These are phyloP conservation scores for Oidiodendron maius DNA, from an alignment of 495 filamentous ascomycete species.

Conservation along the genomic window DNA sequence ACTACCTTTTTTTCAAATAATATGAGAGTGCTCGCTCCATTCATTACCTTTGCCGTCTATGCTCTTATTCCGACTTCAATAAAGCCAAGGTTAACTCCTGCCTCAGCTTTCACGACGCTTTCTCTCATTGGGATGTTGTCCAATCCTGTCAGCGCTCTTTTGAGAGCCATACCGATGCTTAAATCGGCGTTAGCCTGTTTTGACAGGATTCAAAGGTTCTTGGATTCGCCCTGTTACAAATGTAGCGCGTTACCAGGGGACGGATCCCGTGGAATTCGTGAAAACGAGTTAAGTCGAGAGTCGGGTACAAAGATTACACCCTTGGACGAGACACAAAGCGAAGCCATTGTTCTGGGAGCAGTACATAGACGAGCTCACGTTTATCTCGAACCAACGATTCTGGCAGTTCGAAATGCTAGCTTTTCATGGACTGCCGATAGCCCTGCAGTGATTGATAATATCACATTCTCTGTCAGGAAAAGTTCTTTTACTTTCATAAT, in stretches of 20 bases:
- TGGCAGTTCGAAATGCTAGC: not conserved
- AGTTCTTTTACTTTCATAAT: constrained; percentile 40
- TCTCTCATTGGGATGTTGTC: constrained; percentile 30
- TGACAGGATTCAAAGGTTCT: constrained; percentile 27
- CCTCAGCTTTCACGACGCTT: constrained; percentile 29
- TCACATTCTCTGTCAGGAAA: not conserved
- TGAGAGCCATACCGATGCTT: constrained; percentile 21
- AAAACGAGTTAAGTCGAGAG: not conserved
- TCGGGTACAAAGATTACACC: not conserved
- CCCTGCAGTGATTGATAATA: not conserved
- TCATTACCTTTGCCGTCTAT: constrained; percentile 32
- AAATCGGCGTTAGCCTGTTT: constrained; percentile 25
- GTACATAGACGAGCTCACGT: too few species aligned
- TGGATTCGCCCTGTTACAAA: constrained; percentile 9
- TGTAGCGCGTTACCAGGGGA: too few species aligned
- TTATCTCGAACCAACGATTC: not conserved
- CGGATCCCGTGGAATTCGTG: not conserved
- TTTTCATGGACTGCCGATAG: not conserved
- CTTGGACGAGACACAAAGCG: too few species aligned
- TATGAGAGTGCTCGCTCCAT: constrained; percentile 8
- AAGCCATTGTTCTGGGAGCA: too few species aligned
- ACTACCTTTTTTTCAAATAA: not conserved
- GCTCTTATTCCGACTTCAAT: constrained; percentile 26
- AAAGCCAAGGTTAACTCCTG: not conserved
- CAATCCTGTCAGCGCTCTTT: constrained; percentile 22